Evolutionary conservation across 179 eudicot species (phyloP), one percentile per base, ranked within the genome.

Genomic region (Nepenthes alata): DNA sequence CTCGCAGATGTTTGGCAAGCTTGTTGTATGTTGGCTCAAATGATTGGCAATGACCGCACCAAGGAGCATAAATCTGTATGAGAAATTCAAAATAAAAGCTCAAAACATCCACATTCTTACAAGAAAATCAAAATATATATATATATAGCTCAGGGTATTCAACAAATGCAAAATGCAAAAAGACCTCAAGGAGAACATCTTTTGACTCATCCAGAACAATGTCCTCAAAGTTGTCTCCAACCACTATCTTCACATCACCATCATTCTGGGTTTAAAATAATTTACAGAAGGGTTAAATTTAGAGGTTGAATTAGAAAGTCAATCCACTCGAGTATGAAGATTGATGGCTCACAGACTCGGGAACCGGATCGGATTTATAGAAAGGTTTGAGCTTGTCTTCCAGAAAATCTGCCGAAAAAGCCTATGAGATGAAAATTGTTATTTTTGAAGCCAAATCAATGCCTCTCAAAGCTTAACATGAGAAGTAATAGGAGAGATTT

Each of bases 161-260:
- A 41, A 41, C 45, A 41, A 4, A 41, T 41, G 45, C 8, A 4
- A 41, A 41, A 41, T 41, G 45, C 6, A 41, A 41, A 4, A 41
- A 4, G 8, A 91, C 98, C 96, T 91, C 85, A 59, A 91, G 89
- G 69, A 91, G 95, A 54, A 91, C 98, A 71, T 89, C 97, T 73
- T 83, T 93, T 6, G 94, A 83, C 66, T 87, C 97, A 59, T 93
- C 90, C 67, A 93, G 66, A 55, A 85, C 97, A 55, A 87, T 74
- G 36, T 81, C 83, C 8, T 89, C 90, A 35, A 83, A 89, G 71
- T 87, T 91, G 71, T 89, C 70, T 9, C 98, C 96, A 49, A 91
- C 98, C 3, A 91, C 91, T 25, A 85, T 70, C 70, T 91, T 89
- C 58, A 91, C 96, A 76, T 86, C 85, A 35, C 79, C 88, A 2